phyloP scores from a whole-genome alignment of 129 eudicot genomes.

The Pittosporum tobira region DNA sequence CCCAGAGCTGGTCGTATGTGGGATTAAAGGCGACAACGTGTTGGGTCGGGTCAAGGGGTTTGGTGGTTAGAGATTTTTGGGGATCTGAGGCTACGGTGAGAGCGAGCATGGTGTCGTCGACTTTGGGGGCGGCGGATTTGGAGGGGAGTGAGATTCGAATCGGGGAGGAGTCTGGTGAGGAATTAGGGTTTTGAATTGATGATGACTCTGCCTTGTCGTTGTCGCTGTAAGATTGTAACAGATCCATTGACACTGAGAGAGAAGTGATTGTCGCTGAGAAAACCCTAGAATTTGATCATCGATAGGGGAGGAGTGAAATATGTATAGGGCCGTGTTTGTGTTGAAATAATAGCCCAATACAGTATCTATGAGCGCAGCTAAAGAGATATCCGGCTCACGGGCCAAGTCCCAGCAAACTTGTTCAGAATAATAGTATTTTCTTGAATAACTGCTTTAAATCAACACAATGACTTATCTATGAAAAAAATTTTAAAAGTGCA shows the following conservation, averaged over 20 bases:
- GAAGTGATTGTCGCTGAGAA: neutral
- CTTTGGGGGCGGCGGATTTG: conserved; percentile 86
- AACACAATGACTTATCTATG: no score
- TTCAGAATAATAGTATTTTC: no score
- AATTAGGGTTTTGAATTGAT: neutral
- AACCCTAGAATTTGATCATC: conserved; percentile 19
- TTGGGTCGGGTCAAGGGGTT: conserved; percentile 82
- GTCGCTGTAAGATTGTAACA: conserved; percentile 31
- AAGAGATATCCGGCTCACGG: no score
- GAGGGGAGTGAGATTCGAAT: conserved; percentile 49
- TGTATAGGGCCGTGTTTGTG: no score
- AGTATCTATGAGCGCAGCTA: no score
- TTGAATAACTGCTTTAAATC: no score
- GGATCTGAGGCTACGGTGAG: conserved; percentile 50
- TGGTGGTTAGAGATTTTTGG: conserved; percentile 29
- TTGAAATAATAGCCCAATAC: no score
- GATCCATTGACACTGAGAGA: conserved; percentile 24
- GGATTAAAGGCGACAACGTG: conserved; percentile 80
- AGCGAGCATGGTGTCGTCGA: conserved; percentile 88
- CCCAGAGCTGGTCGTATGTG: conserved; percentile 94
- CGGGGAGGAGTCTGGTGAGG: conserved; percentile 67
- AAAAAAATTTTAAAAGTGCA: no score
- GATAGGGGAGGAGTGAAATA: no score
- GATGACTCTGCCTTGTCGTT: neutral
- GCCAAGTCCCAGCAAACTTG: no score